Base-by-base conservation (phyloP, 1,139 yeast genomes). In the Suhomyces coccinellae region DNA sequence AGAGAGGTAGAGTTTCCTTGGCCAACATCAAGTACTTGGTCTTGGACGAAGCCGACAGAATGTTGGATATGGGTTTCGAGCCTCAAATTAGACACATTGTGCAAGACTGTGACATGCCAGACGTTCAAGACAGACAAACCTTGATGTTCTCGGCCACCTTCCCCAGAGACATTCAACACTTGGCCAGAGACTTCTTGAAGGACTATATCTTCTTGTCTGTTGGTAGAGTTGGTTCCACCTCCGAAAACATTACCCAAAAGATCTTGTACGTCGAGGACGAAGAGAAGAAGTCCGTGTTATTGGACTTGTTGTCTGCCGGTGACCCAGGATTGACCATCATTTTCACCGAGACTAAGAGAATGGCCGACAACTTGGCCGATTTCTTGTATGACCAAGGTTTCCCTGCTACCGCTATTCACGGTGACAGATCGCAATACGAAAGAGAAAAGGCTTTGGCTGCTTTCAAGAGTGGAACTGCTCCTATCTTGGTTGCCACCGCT, bases 141-240 rank as follows among this genome's bases (percentile, higher is more conserved):
- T 80, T 93, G 64, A 88, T 93, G 97, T 93, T 98, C 97, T 90
- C 98, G 54, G 99, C 99, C 57, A 93, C 99, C 45, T 93, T 99
- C 99, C 99, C 99, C 62, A 90, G 90, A 79, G 96, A 89, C 70
- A 98, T 93, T 53, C 95, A 91, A 77, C 77, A 83, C 57, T 80
- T 93, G 65, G 95, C 98, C 55, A 80, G 85, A 61, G 99, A 93
- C 69, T 93, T 89, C 71, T 79, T 91, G 67, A 73, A 81, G 52
- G 97, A 93, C 66, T 95, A 91, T 61, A 91, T 93, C 63, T 98
- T 93, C 75, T 98, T 93, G 56, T 91, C 88, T 59, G 76, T 93
- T 67, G 99, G 99, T 66, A 65, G 98, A 93, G 71, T 81, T 93
- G 62, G 77, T 75, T 77, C 97, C 61, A 99, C 99, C 52, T 89